phyloP scores from a whole-genome alignment of 2,329 filamentous ascomycete genomes.

The Neopestalotiopsis sp. region DNA sequence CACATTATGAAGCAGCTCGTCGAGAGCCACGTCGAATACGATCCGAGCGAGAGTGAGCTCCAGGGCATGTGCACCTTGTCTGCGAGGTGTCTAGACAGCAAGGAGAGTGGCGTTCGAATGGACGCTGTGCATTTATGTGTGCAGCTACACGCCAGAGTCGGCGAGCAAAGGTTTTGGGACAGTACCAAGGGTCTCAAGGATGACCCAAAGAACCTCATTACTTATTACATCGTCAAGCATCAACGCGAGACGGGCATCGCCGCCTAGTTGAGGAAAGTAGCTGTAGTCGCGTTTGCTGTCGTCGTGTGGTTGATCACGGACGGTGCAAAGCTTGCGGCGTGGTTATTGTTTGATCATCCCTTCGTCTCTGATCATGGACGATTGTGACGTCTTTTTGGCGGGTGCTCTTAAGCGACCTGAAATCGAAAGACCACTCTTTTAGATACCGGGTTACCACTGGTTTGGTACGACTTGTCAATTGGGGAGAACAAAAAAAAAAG shows the following conservation, averaged over 20 bases:
- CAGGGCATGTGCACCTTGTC: slow-evolving; percentile 55
- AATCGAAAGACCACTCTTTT: background rate
- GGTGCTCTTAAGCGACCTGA: background rate
- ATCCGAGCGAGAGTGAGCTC: slow-evolving; percentile 59
- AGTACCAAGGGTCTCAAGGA: slow-evolving; percentile 69
- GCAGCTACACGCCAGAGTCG: slow-evolving; percentile 68
- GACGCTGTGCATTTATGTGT: slow-evolving; percentile 83
- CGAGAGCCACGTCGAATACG: slow-evolving; percentile 51
- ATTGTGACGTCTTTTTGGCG: background rate
- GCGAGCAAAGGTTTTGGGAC: slow-evolving; percentile 70
- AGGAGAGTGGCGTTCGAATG: slow-evolving; percentile 70
- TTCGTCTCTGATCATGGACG: background rate
- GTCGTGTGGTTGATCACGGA: slow-evolving; percentile 1
- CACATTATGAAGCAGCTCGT: slow-evolving; percentile 67
- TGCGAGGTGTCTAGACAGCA: slow-evolving; percentile 63
- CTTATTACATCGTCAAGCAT: slow-evolving; percentile 79
- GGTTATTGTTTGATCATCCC: background rate
- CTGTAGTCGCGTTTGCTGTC: slow-evolving; percentile 10
- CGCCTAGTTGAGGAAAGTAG: slow-evolving; percentile 21
- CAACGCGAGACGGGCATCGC: slow-evolving; percentile 55
- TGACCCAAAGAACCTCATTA: slow-evolving; percentile 77
- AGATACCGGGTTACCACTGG: background rate
- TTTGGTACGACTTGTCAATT: background rate
- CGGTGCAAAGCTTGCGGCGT: background rate
- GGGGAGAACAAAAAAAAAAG: slow-evolving; percentile 3